phyloP scores from a whole-genome alignment of 1,284 basidiomycete species.

The Ceratobasidium sp. region DNA sequence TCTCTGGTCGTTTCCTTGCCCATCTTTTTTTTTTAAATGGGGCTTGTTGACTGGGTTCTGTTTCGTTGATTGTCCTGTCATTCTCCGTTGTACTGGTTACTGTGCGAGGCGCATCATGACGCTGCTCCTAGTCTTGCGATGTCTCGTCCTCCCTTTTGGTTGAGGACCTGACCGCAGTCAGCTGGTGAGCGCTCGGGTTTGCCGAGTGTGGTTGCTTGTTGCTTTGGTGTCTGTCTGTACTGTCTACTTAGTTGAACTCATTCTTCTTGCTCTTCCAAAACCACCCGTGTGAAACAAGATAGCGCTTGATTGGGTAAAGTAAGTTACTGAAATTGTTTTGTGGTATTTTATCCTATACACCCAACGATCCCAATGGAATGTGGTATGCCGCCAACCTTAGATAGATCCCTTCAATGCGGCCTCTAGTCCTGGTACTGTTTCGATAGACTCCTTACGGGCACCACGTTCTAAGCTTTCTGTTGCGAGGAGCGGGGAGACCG shows the following conservation, averaged over 20 bases:
- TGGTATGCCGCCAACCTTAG: neutral
- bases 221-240: conserved; percentile 25
- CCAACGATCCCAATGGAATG: neutral
- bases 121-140: conserved; percentile 29
- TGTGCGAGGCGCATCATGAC: conserved; percentile 1
- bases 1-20: conserved; percentile 23
- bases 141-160: conserved; percentile 33
- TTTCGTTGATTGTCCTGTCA: conserved; percentile 26
- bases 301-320: no score
- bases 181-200: conserved; percentile 33
- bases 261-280: conserved; percentile 16
- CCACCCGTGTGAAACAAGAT: neutral
- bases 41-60: conserved; percentile 19
- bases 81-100: conserved; percentile 1
- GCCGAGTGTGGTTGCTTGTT: neutral
- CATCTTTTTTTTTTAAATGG: conserved; percentile 23
- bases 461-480: conserved; percentile 79
- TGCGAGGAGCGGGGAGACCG: conserved; percentile 80
- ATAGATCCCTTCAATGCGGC: conserved; percentile 47
- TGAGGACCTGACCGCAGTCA: conserved; percentile 30
- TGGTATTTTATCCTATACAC: neutral
- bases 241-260: conserved; percentile 1
- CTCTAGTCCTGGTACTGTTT: conserved; percentile 66
- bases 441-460: conserved; percentile 66
- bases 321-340: neutral